Evolutionary conservation across 192 early-diverging fungal species (phyloP).

Genomic region (Rhizoclosmatium sp.): DNA sequence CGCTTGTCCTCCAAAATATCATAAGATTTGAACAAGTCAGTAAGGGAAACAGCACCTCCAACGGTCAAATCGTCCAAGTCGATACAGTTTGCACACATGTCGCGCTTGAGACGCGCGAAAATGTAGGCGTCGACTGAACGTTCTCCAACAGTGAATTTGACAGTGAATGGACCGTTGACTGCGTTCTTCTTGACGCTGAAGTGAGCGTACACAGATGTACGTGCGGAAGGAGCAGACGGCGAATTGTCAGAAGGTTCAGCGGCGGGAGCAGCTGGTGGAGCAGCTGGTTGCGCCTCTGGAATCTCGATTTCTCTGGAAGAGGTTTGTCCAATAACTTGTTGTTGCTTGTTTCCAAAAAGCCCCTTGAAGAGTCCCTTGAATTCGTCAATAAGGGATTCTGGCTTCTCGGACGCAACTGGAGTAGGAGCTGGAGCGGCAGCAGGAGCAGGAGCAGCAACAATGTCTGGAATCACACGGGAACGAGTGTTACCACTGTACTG

Average conservation of each 20-base stretch:
- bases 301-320: not conserved
- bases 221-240: not conserved
- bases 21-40: not conserved
- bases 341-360: not conserved
- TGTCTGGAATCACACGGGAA: too few relatives aligned
- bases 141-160: conserved; percentile 4
- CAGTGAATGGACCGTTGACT: conserved; percentile 23
- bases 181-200: conserved; percentile 12
- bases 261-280: not conserved
- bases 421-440: not conserved
- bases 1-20: too few relatives aligned
- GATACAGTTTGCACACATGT: conserved; percentile 13
- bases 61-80: conserved; percentile 24
- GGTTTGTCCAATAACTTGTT: too few relatives aligned
- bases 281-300: too few relatives aligned
- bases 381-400: too few relatives aligned
- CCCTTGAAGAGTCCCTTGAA: not conserved
- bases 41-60: conserved; percentile 8
- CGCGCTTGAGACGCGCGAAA: not conserved
- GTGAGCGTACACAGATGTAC: conserved; percentile 5
- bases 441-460: too few relatives aligned
- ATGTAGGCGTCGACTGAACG: not conserved
- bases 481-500: not conserved
- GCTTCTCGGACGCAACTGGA: not conserved
- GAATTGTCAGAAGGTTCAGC: not conserved